Percentiles rank a stretch among this genome's conserved stretches.
Conservation (phyloP, 2,329 filamentous ascomycete species). For the Ceratocystis albifundus region DNA sequence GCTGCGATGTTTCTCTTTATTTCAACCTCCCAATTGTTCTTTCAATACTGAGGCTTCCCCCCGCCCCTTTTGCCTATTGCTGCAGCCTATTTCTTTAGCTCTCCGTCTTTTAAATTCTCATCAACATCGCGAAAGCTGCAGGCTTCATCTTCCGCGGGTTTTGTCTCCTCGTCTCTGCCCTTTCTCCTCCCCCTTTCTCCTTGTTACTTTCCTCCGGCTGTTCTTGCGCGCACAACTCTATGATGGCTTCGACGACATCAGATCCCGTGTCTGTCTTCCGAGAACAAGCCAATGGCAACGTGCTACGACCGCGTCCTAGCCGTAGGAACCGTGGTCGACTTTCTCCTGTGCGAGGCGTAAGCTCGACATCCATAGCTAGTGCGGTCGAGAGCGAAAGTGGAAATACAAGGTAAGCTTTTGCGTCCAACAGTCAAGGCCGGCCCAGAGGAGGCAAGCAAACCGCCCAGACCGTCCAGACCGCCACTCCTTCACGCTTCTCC, state of each 20-base stretch:
- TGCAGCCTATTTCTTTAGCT: not conserved
- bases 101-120: not conserved
- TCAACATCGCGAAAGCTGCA: not conserved
- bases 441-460: not conserved
- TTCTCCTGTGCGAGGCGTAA: conserved; percentile 14
- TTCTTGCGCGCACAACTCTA: not conserved
- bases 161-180: conserved; percentile 3
- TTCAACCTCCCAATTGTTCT: not conserved
- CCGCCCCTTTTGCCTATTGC: not conserved
- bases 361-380: conserved; percentile 11
- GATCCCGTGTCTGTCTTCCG: not conserved
- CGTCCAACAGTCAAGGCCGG: not conserved
- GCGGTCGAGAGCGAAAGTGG: conserved; percentile 17
- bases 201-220: not conserved
- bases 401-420: conserved; percentile 16
- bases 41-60: not conserved
- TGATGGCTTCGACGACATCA: conserved; percentile 19
- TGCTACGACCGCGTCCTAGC: conserved; percentile 13
- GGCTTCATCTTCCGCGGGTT: not conserved
- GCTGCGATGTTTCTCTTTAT: conserved; percentile 1
- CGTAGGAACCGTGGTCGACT: not conserved
- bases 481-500: not conserved
- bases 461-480: not conserved
- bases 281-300: conserved; percentile 11
- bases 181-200: not conserved